Percentiles rank a stretch among this genome's conserved stretches.
Conservation (phyloP, 306 rosid genomes). For the Quercus suber region DNA sequence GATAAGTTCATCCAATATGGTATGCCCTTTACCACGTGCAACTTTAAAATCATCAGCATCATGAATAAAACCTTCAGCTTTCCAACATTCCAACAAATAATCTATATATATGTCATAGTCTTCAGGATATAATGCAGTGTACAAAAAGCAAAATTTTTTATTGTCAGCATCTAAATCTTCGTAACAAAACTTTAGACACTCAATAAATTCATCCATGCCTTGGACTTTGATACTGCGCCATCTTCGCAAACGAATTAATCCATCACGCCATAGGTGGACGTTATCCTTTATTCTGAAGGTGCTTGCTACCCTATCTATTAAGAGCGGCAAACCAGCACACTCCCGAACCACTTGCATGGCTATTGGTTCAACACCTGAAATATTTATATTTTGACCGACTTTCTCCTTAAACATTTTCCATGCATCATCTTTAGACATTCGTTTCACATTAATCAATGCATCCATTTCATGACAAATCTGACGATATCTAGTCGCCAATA, state of each 20-base stretch:
- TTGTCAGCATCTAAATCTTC: background rate
- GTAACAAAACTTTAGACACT: background rate
- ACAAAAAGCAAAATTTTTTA: background rate
- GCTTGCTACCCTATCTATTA: constrained; percentile 19
- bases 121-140: constrained; percentile 14
- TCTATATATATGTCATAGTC: constrained; percentile 18
- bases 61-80: constrained; percentile 7
- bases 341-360: constrained; percentile 20
- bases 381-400: background rate
- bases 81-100: constrained; percentile 33
- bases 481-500: constrained; percentile 12
- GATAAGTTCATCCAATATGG: background rate
- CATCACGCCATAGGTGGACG: constrained; percentile 12
- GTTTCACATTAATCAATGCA: background rate
- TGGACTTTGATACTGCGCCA: constrained; percentile 9
- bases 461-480: background rate
- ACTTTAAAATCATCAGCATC: background rate
- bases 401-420: constrained; percentile 25
- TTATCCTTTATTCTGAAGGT: constrained; percentile 12
- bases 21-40: background rate
- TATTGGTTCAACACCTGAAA: constrained; percentile 2
- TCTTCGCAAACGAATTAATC: constrained; percentile 5
- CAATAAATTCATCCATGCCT: background rate
- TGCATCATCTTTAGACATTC: constrained; percentile 19
- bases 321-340: constrained; percentile 31